A percentile compares a stretch with the other conserved stretches of the same genome.
These are phyloP conservation scores for Scytalidium sp. DNA, from an alignment of 2,329 filamentous ascomycete species.

Conservation along the genomic window DNA sequence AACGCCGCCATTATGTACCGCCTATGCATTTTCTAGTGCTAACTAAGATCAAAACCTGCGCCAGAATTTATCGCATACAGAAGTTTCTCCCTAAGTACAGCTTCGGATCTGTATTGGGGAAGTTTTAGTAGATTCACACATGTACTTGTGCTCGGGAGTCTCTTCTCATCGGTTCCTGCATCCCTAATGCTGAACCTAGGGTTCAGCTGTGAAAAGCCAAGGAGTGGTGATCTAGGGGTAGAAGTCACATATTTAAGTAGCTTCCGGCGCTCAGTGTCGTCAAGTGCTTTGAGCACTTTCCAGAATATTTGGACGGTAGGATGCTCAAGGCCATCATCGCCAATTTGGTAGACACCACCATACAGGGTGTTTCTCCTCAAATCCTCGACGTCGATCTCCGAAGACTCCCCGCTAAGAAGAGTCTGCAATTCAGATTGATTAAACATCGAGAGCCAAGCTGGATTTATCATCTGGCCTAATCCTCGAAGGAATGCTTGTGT, in stretches of 20 bases:
- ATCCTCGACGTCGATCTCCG: constrained; percentile 83
- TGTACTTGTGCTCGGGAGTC: constrained; percentile 90
- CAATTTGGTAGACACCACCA: constrained; percentile 82
- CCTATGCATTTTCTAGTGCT: constrained; percentile 2
- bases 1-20: not conserved
- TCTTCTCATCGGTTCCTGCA: constrained; percentile 68
- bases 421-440: constrained; percentile 94
- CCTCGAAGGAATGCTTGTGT: constrained; percentile 86
- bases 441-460: constrained; percentile 96
- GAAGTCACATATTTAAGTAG: constrained; percentile 96
- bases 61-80: constrained; percentile 87
- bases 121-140: constrained; percentile 95
- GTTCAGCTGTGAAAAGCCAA: constrained; percentile 83
- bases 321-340: constrained; percentile 86
- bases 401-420: constrained; percentile 83
- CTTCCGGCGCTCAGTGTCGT: constrained; percentile 74
- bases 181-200: constrained; percentile 90
- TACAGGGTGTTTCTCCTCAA: constrained; percentile 81
- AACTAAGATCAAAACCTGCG: constrained; percentile 86
- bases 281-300: constrained; percentile 76
- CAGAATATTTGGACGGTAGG: constrained; percentile 85
- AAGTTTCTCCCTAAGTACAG: constrained; percentile 71
- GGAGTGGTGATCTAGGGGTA: constrained; percentile 82
- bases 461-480: constrained; percentile 82
- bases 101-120: constrained; percentile 70